A percentile compares a stretch with the other conserved stretches of the same genome.
Conservation (phyloP, 1,284 basidiomycete genomes). For the Boletus mariae region DNA sequence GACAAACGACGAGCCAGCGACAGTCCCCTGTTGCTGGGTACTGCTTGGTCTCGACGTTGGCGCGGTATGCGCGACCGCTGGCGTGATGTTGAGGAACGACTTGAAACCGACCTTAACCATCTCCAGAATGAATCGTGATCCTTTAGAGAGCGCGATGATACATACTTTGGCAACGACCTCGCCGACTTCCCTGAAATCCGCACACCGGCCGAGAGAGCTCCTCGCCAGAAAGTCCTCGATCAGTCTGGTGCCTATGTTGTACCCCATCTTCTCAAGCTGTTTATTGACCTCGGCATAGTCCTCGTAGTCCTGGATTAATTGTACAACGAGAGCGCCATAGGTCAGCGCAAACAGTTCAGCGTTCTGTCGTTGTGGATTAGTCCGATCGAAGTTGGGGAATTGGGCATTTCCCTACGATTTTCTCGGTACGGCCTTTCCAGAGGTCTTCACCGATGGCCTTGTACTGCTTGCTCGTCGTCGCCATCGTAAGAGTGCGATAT, state of each 20-base stretch:
- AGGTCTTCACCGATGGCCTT: constrained; percentile 85
- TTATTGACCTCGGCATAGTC: constrained; percentile 91
- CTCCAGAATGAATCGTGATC: not conserved
- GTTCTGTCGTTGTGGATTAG: constrained; percentile 55
- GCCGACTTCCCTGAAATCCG: constrained; percentile 90
- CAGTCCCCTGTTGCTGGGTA: constrained; percentile 34
- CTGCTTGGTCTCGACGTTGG: constrained; percentile 45
- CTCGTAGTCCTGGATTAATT: constrained; percentile 98
- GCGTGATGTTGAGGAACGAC: constrained; percentile 93
- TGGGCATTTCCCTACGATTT: constrained; percentile 62
- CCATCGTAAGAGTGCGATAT: constrained; percentile 40
- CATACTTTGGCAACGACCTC: constrained; percentile 88
- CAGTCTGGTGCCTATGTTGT: constrained; percentile 94
- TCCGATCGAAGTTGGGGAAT: constrained; percentile 12
- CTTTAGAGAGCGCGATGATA: not conserved
- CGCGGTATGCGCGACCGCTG: constrained; percentile 68
- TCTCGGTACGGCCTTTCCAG: constrained; percentile 88
- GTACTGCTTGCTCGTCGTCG: constrained; percentile 74
- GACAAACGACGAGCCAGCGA: constrained; percentile 62
- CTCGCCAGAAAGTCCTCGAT: constrained; percentile 98
- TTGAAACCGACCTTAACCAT: constrained; percentile 89
- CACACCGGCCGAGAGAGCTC: constrained; percentile 80
- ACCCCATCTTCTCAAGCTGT: constrained; percentile 91
- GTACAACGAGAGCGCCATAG: constrained; percentile 96
- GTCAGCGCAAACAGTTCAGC: constrained; percentile 96